Conservation (phyloP, 768 basidiomycete genomes). For the Leccinum disarticulatum region DNA sequence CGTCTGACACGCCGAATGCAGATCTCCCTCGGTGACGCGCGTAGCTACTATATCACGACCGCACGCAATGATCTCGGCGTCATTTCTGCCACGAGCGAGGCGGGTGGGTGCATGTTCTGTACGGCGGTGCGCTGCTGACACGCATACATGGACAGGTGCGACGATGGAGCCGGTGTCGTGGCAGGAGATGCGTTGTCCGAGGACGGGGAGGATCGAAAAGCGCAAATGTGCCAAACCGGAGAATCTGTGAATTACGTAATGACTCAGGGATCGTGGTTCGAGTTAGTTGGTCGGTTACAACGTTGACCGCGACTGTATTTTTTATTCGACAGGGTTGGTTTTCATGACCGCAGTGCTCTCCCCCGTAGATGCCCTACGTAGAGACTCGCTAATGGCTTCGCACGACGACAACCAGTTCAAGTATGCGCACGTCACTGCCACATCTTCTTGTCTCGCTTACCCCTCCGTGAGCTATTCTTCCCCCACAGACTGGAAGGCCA, state of each 20-base stretch:
- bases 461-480: constrained; percentile 50
- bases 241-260: constrained; percentile 42
- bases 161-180: constrained; percentile 86
- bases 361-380: constrained; percentile 55
- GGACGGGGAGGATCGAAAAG: constrained; percentile 75
- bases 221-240: constrained; percentile 89
- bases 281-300: constrained; percentile 4
- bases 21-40: constrained; percentile 91
- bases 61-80: constrained; percentile 90
- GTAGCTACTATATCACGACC: constrained; percentile 90
- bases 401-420: constrained; percentile 65
- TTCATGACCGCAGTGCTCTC: constrained; percentile 67
- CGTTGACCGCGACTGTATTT: constrained; percentile 19
- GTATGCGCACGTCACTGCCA: constrained; percentile 37
- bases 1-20: constrained; percentile 30
- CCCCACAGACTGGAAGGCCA: constrained; percentile 70
- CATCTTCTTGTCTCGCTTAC: constrained; percentile 18
- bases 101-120: constrained; percentile 29
- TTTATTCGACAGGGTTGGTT: constrained; percentile 17
- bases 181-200: constrained; percentile 89
- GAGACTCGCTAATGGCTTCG: constrained; percentile 55
- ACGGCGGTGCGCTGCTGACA: neutral
- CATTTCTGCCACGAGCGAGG: constrained; percentile 87
- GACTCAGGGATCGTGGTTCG: constrained; percentile 18
- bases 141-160: constrained; percentile 47